A percentile compares a stretch with the other conserved stretches of the same genome.
These are phyloP conservation scores for Deuterostichococcus epilithicus DNA, from an alignment of 139 green algal species.

Conservation along the genomic window DNA sequence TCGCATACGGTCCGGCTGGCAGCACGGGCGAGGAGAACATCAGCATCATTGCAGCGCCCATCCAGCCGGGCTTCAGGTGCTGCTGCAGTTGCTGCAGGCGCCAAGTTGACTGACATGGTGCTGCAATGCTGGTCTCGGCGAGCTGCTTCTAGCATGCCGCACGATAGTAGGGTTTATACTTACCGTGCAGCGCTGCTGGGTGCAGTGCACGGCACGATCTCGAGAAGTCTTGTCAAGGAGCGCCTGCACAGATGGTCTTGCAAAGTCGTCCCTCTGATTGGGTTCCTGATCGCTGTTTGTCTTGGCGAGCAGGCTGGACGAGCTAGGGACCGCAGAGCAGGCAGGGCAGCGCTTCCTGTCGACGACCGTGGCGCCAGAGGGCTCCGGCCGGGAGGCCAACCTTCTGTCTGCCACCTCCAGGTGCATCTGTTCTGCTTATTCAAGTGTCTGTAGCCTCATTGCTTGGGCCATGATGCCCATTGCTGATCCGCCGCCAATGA, in stretches of 20 bases:
- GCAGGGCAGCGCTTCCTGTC: conserved; percentile 54
- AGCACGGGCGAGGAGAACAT: conserved; percentile 88
- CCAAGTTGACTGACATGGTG: too few relatives aligned
- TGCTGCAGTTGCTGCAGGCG: too few relatives aligned
- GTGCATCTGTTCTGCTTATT: background rate
- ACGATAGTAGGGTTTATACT: too few relatives aligned
- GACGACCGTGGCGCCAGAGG: conserved; percentile 47
- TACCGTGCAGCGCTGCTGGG: too few relatives aligned
- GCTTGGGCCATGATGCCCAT: background rate
- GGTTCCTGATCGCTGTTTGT: too few relatives aligned
- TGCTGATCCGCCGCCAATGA: too few relatives aligned
- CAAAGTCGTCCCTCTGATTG: too few relatives aligned
- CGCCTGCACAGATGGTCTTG: too few relatives aligned
- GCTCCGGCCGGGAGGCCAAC: conserved; percentile 36
- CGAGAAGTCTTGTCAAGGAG: too few relatives aligned
- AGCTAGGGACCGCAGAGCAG: conserved; percentile 50
- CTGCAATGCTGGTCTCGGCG: too few relatives aligned
- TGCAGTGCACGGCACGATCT: too few relatives aligned
- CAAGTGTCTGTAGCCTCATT: background rate
- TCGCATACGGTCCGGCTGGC: conserved; percentile 78
- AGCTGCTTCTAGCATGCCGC: too few relatives aligned
- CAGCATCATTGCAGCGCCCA: conserved; percentile 80
- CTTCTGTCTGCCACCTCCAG: conserved; percentile 46
- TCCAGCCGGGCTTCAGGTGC: conserved; percentile 64
- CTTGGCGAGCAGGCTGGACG: conserved; percentile 23